Evolutionary conservation across 805 yeast species (phyloP), one percentile per base, ranked within the genome.

Genomic region (Pichia paraexigua): DNA sequence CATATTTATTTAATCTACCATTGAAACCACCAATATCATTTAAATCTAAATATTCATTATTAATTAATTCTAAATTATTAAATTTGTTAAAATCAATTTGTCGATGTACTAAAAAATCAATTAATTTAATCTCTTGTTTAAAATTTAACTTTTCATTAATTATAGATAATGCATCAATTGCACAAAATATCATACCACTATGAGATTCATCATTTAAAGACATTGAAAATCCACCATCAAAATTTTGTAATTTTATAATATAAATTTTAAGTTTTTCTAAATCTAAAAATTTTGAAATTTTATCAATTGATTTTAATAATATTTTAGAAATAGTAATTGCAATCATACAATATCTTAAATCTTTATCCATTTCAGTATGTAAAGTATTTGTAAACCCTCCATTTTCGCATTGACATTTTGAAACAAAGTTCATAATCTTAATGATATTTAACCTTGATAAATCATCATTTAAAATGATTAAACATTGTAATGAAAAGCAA

Each of bases 171-270:
- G 86, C 65, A 0, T 85, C 85, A 24, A 91, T 59, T 0, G 87
- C 96, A 68, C 97, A 91, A 61, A 80, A 92, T 0, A 96, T 85
- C 53, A 86, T 74, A 0, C 98, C 99, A 9, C 89, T 82, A 67
- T 92, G 97, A 2, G 90, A 73, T 64, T 92, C 99, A 25, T 60
- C 56, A 17, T 58, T 54, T 13, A 27, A n/a, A 9, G 54, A 44
- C 24, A 77, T 75, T 6, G 91, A 85, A 45, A 87, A 66, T 0
- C 96, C 97, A 1, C 97, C 97, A 59, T 77, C 81, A 57, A 66
- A 74, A 32, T 73, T 68, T 40, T 71, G 62, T 11, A 68, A 60
- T 0, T 63, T 48, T 20, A 52, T 22, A 1, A 83, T 64, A 61
- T 73, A 81, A 0, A 53, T 51, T 3, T 63, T 62, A 30, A 86